Evolutionary conservation across 768 basidiomycete species (phyloP).

Genomic region (Mycena filopes): DNA sequence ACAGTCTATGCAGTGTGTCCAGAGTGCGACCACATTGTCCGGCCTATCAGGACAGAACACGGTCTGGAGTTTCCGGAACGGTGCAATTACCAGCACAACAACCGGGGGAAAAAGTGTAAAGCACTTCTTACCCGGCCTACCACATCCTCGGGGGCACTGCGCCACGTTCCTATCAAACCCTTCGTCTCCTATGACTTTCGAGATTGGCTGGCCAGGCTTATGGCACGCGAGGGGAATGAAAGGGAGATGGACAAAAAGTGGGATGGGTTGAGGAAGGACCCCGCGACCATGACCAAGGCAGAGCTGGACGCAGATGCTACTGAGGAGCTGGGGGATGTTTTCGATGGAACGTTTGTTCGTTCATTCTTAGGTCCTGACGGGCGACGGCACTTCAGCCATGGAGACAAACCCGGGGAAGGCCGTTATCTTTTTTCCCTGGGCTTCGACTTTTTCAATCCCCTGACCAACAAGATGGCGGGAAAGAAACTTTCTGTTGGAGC

Average conservation of each 20-base stretch:
- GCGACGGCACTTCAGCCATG: neutral
- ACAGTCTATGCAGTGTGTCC: neutral
- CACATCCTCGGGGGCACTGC: neutral
- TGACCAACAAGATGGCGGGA: constrained; percentile 38
- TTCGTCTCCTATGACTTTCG: constrained; percentile 39
- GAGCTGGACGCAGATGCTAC: neutral
- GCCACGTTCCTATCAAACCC: constrained; percentile 34
- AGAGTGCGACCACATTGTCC: neutral
- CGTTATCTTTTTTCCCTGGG: constrained; percentile 32
- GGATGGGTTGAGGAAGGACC: constrained; percentile 18
- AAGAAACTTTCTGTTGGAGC: constrained; percentile 43
- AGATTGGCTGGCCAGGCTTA: constrained; percentile 41
- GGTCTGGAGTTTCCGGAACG: neutral
- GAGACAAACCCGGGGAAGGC: neutral
- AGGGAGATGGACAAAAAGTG: constrained; percentile 38
- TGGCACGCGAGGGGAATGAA: constrained; percentile 38
- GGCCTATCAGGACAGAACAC: neutral
- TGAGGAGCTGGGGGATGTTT: neutral
- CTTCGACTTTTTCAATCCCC: constrained; percentile 50
- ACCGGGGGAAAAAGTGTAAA: neutral
- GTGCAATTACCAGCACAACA: neutral
- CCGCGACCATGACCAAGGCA: neutral
- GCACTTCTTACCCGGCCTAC: neutral
- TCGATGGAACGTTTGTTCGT: neutral
- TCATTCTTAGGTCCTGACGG: neutral